phyloP scores from a whole-genome alignment of 352 stramenopile genomes.

The Pythium monospermum region DNA sequence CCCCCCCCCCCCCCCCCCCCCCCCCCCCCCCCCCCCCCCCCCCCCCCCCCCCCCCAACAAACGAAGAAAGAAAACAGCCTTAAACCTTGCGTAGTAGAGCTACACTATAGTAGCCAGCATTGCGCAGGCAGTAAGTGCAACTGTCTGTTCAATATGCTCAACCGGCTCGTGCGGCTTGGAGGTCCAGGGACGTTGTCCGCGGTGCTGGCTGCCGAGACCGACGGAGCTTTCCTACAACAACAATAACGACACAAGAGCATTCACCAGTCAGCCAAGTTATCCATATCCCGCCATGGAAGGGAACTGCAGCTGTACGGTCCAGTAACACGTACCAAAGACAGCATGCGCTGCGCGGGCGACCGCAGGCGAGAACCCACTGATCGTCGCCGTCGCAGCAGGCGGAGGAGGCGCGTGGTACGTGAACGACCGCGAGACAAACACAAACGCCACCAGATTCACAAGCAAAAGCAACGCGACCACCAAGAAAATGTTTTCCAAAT shows the following conservation, averaged over 20 bases:
- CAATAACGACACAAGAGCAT: background rate
- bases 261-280: background rate
- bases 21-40: too few species aligned
- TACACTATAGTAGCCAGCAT: background rate
- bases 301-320: too few species aligned
- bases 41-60: too few species aligned
- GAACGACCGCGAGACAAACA: constrained; percentile 79
- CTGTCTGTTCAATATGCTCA: background rate
- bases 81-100: too few species aligned
- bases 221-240: constrained; percentile 9
- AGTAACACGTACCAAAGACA: constrained; percentile 12
- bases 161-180: constrained; percentile 11
- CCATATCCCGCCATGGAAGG: background rate
- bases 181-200: constrained; percentile 11
- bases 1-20: too few species aligned
- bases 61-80: too few species aligned
- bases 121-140: too few species aligned
- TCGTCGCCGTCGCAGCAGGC: constrained; percentile 12
- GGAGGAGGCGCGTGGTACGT: constrained; percentile 52
- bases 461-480: constrained; percentile 65
- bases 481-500: constrained; percentile 89
- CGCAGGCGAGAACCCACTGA: constrained; percentile 31
- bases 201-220: too few species aligned
- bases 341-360: constrained; percentile 17
- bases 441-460: constrained; percentile 59